phyloP scores from a whole-genome alignment of 2,329 filamentous ascomycete genomes.

The Sporothrix variecibatus region DNA sequence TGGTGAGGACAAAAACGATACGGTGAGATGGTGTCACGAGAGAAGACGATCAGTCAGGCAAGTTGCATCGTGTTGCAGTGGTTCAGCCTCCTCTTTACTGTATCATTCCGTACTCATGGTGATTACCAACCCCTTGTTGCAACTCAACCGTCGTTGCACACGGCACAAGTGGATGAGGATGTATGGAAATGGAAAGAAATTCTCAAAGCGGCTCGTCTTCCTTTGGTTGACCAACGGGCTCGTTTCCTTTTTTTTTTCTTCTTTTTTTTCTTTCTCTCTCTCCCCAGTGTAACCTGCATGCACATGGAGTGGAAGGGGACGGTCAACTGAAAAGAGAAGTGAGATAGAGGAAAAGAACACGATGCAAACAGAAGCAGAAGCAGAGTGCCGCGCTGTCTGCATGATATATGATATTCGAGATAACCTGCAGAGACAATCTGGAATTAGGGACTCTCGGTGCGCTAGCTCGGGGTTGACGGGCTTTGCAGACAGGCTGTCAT shows the following conservation, averaged over 20 bases:
- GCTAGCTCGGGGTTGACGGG: background rate
- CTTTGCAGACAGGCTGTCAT: no score
- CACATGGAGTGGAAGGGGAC: background rate
- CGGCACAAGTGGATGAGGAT: background rate
- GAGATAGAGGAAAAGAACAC: background rate
- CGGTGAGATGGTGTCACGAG: background rate
- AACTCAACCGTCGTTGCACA: background rate
- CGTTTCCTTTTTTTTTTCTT: conserved; percentile 8
- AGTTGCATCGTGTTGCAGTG: background rate
- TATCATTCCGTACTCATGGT: background rate
- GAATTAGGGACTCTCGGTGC: background rate
- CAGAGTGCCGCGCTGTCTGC: background rate
- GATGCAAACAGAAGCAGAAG: background rate
- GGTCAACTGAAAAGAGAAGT: background rate
- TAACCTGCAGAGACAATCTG: background rate
- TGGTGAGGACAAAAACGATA: background rate
- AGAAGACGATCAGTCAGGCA: background rate
- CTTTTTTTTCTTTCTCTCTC: no score
- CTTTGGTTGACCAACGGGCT: background rate
- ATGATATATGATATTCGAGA: background rate
- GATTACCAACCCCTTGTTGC: background rate
- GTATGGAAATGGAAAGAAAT: background rate
- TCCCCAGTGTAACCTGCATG: background rate
- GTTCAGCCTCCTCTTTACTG: background rate
- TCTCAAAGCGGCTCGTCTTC: background rate